Conservation (phyloP, 1,139 yeast species). For the Diutina catenulata region DNA sequence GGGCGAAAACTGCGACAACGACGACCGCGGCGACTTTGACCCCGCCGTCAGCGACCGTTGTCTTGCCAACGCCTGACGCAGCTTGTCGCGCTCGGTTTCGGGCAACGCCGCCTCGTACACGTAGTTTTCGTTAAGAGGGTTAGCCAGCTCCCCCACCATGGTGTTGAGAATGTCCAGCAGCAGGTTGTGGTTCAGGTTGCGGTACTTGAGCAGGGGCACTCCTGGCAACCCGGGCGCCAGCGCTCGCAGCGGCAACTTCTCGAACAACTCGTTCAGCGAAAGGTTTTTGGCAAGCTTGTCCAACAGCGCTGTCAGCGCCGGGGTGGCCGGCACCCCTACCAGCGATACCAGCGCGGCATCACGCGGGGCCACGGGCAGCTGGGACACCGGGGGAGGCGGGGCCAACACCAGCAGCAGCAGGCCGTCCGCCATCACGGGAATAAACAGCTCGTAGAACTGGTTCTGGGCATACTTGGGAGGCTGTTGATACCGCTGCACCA, state of each 20-base stretch:
- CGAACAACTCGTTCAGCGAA: not conserved
- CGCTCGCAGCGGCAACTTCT: slow-evolving; percentile 4
- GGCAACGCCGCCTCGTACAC: slow-evolving; percentile 1
- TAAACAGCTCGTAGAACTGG: slow-evolving; percentile 32
- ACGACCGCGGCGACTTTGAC: not conserved
- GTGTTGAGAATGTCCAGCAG: not conserved
- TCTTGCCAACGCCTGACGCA: not conserved
- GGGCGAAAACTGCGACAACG: not conserved
- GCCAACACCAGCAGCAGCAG: not conserved
- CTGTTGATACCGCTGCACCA: slow-evolving; percentile 4
- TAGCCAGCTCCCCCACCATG: slow-evolving; percentile 1
- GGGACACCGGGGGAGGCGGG: not conserved
- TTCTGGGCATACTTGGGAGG: slow-evolving; percentile 17
- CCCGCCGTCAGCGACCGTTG: not conserved
- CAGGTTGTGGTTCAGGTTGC: not conserved
- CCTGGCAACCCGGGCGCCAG: not conserved
- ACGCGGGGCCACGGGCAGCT: not conserved
- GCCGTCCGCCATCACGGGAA: slow-evolving; percentile 17
- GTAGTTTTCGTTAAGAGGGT: not conserved
- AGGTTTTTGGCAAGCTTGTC: slow-evolving; percentile 3
- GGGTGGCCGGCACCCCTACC: not conserved
- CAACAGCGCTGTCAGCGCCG: not conserved
- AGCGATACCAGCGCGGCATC: not conserved
- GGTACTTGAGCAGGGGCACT: not conserved
- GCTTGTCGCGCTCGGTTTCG: not conserved